Evolutionary conservation across 805 yeast species (phyloP).

Genomic region (Starmerella lactis-condensi): DNA sequence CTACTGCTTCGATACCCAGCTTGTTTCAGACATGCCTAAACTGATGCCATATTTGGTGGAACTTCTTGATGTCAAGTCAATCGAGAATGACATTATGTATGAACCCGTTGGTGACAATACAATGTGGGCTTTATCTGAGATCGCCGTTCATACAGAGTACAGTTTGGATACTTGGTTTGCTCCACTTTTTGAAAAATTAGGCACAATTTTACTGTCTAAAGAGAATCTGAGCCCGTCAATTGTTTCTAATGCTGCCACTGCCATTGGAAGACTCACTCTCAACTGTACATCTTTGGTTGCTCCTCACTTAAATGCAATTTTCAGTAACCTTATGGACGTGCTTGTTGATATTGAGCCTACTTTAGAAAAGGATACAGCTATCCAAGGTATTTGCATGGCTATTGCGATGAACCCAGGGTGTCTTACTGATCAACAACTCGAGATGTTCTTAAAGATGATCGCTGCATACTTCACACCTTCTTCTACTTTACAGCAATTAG

Average conservation of each 20-base stretch:
- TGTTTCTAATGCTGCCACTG: slow-evolving; percentile 71
- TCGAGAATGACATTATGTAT: slow-evolving; percentile 33
- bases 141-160: slow-evolving; percentile 35
- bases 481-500: slow-evolving; percentile 18
- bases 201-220: slow-evolving; percentile 41
- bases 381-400: slow-evolving; percentile 61
- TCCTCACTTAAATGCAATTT: slow-evolving; percentile 38
- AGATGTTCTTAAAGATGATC: slow-evolving; percentile 13
- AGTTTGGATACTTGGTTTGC: slow-evolving; percentile 33
- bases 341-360: slow-evolving; percentile 55
- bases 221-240: slow-evolving; percentile 34
- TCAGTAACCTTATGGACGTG: slow-evolving; percentile 51
- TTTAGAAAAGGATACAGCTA: slow-evolving; percentile 75
- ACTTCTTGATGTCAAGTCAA: slow-evolving; percentile 27
- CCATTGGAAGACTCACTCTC: slow-evolving; percentile 71
- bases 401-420: slow-evolving; percentile 51
- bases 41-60: slow-evolving; percentile 33
- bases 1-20: slow-evolving; percentile 27
- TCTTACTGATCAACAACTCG: slow-evolving; percentile 28
- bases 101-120: slow-evolving; percentile 72
- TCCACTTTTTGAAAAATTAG: slow-evolving; percentile 37
- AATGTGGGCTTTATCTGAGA: slow-evolving; percentile 84
- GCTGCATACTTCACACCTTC: slow-evolving; percentile 21
- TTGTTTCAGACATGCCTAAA: slow-evolving; percentile 20
- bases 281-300: slow-evolving; percentile 41